Base-by-base conservation (phyloP, 169 alveolate genomes). In the Babesia sp. region DNA sequence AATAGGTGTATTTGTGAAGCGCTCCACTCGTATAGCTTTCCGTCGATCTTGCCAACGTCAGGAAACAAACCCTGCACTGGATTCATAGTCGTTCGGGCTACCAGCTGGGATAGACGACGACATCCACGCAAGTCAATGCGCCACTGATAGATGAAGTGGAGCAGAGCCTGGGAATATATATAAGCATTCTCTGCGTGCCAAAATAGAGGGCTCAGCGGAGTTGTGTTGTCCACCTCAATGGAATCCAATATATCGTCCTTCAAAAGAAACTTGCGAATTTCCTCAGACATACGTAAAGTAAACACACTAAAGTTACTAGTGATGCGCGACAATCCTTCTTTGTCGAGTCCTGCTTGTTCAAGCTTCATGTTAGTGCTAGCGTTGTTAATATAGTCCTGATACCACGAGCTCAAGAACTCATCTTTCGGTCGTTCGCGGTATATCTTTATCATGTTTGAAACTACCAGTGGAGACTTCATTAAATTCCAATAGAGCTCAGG, bases 271-370 rank as follows among this genome's bases (percentile, higher is more conserved):
- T 76, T 91, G 20, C 91, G 90, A 24, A 93, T 90, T 42, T 92
- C 94, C 60, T 93, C 97, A 20, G 96, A 91, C 61, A 93, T 86
- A 26, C 96, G 71, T 59, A 91, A 91, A 1, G 97, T 93, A 41
- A 90, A 93, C 2, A 93, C 96, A 60, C 93, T 91, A 54, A 93
- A 93, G 67, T 93, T 93, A 84, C 96, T 91, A 14, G 97, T 93
- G 37, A 92, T 91, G 16, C 72, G 66, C 34, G 89, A 80, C 37
- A 72, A 44, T 36, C 82, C 88, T 39, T 81, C 91, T 28, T 42
- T 6, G 69, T 79, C 73, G 16, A 79, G 36, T 37, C 60, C 87
- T 29, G 60, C 69, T 24, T 60, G 85, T 55, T 48, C 89, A 85
- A 71, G 61, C 64, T 73, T 85, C 78, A 63, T 84, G 89, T 72